Conservation (phyloP, 768 basidiomycete genomes). For the Rhizopogon salebrosus region DNA sequence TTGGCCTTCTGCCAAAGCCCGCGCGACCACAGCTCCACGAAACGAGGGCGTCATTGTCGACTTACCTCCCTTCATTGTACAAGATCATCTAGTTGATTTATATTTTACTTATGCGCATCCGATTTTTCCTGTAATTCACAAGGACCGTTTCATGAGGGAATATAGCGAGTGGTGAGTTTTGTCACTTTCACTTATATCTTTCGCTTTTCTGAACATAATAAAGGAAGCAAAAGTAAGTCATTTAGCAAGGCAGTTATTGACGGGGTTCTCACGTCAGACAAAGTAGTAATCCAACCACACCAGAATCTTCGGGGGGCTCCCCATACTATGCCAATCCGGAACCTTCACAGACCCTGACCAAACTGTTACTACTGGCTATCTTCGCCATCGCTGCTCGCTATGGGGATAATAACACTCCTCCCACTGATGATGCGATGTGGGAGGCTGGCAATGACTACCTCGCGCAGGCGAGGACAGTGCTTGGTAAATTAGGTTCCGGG, state of each 20-base stretch:
- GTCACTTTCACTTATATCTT: not conserved
- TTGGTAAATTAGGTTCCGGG: conserved; percentile 39
- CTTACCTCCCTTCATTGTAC: conserved; percentile 57
- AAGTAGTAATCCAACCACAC: conserved; percentile 33
- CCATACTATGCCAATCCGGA: conserved; percentile 28
- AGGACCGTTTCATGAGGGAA: conserved; percentile 60
- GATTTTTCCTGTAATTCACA: conserved; percentile 76
- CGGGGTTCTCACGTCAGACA: conserved; percentile 16
- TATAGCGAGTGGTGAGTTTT: conserved; percentile 46
- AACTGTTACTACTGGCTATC: conserved; percentile 71
- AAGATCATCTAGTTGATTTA: conserved; percentile 63
- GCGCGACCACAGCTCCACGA: conserved; percentile 30
- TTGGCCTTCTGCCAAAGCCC: conserved; percentile 58
- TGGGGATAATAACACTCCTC: conserved; percentile 41
- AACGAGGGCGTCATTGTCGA: conserved; percentile 41
- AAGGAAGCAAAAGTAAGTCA: conserved; percentile 24
- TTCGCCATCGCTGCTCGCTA: conserved; percentile 81
- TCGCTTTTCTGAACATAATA: conserved; percentile 3
- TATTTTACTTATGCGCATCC: conserved; percentile 87
- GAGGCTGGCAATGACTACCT: conserved; percentile 65
- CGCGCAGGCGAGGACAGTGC: conserved; percentile 52
- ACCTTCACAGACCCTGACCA: conserved; percentile 58
- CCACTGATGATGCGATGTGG: conserved; percentile 57
- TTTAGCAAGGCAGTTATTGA: not conserved
- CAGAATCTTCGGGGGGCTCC: conserved; percentile 7